Base-by-base conservation (phyloP, 129 eudicot species). In the Tagetes patula region DNA sequence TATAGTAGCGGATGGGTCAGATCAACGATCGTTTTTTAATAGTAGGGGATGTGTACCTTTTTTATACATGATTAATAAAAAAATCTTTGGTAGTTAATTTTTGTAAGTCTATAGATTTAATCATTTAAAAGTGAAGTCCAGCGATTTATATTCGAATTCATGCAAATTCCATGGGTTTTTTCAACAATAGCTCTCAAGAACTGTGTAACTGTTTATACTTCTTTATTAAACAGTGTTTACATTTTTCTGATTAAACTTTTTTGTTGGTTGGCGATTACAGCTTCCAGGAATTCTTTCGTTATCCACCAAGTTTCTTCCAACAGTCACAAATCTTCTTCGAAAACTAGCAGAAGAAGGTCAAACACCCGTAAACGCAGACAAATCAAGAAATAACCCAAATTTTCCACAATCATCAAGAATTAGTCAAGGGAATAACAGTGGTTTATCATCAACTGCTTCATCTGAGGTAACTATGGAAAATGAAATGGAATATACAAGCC, bases 331-430 rank as follows among this genome's bases (percentile, higher is more conserved):
- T 74, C 89, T 95, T 73, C 97, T 95, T 39, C 83, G 83, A 68
- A 88, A 82, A 87, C 79, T 95, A 70, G 99, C 99, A 3, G 99
- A 90, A 69, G 84, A 90, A 78, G 99, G 99, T 66, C 90, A 90
- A 71, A 70, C 47, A 34, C 89, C 85, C 1, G 77, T 75, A 31
- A 69, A 80, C 53, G 34, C 70, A 5, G 82, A 79, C n/a, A 72
- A 85, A 62, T 85, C 85, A 77, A 79, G 82, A 59, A 87, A 89
- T 48, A 77, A 84, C 11, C 71, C 95, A 6, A 84, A 81, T 59
- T 81, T 83, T 5, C 69, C 92, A 0, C 70, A 58, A 68, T 64
- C 85, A 8, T 68, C 96, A 54, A 78, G 63, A 60, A 60, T 34
- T 60, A 33, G 6, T 34, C 66, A 60, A 14, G 78, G 54, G 49